Percentiles rank a stretch among this genome's conserved stretches.
Conservation (phyloP, 768 basidiomycete species). For the Psilocybe sp. region DNA sequence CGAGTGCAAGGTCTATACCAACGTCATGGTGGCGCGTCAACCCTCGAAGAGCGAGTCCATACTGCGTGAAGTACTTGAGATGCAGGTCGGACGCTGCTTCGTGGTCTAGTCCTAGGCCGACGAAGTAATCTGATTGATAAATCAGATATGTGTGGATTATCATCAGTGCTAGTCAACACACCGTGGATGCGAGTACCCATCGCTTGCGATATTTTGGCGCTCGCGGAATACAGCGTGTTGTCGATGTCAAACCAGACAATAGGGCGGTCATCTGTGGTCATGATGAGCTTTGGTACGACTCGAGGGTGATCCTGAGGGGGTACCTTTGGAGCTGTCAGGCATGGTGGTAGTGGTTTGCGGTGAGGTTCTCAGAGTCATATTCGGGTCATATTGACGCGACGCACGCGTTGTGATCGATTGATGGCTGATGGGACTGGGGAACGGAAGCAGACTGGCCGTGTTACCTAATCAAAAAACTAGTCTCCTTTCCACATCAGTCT, state of each 20-base stretch:
- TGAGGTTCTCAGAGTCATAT: not conserved
- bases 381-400: not conserved
- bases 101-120: conserved; percentile 62
- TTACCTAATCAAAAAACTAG: not conserved
- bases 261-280: conserved; percentile 45
- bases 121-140: conserved; percentile 63
- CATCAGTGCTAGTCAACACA: conserved; percentile 16
- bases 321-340: not conserved
- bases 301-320: not conserved
- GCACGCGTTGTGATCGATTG: not conserved
- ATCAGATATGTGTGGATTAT: not conserved
- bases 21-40: conserved; percentile 73
- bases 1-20: conserved; percentile 39
- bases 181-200: conserved; percentile 83
- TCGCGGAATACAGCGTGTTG: conserved; percentile 83
- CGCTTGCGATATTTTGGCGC: conserved; percentile 67
- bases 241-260: conserved; percentile 86
- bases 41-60: conserved; percentile 81
- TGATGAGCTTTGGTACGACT: not conserved
- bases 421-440: not conserved
- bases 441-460: too few species aligned
- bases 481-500: conserved; percentile 14
- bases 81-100: conserved; percentile 71
- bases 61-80: conserved; percentile 70
- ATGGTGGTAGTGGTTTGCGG: conserved; percentile 1